phyloP scores from a whole-genome alignment of 225 moss, liverwort and hornwort genomes.

The Rhytidiadelphus loreus region DNA sequence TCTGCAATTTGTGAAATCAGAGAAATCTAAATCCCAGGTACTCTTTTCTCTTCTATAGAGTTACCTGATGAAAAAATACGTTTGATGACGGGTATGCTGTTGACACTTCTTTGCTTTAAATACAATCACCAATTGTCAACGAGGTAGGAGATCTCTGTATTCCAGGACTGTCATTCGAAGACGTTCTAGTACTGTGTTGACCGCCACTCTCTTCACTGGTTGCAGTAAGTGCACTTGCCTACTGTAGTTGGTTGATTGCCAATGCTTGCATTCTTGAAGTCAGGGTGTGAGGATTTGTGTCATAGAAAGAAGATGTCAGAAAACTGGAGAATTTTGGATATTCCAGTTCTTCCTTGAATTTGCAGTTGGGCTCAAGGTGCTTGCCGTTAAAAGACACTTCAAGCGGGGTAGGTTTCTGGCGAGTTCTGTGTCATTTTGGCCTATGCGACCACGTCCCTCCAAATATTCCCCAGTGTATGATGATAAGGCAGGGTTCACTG shows the following conservation, averaged over 20 bases:
- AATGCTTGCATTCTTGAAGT: neutral
- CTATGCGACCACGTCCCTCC: no score
- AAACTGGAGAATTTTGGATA: neutral
- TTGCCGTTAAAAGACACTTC: neutral
- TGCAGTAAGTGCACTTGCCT: neutral
- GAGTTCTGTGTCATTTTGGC: no score
- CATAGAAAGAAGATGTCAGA: neutral
- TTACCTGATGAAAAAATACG: neutral
- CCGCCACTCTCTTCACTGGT: no score
- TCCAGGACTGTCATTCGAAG: neutral
- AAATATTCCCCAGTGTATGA: no score
- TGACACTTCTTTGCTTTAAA: neutral
- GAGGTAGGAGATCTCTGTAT: neutral
- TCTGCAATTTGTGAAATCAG: constrained; percentile 56
- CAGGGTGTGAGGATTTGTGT: neutral
- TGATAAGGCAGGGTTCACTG: neutral
- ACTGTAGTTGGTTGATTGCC: neutral
- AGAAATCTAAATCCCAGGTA: constrained; percentile 40
- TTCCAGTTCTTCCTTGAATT: neutral
- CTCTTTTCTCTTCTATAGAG: neutral
- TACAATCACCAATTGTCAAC: neutral
- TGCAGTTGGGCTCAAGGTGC: neutral
- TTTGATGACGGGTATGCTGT: neutral
- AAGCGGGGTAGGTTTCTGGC: no score
- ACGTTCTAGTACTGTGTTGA: neutral